phyloP scores from a whole-genome alignment of 129 eudicot genomes.

The Pittosporum tobira region DNA sequence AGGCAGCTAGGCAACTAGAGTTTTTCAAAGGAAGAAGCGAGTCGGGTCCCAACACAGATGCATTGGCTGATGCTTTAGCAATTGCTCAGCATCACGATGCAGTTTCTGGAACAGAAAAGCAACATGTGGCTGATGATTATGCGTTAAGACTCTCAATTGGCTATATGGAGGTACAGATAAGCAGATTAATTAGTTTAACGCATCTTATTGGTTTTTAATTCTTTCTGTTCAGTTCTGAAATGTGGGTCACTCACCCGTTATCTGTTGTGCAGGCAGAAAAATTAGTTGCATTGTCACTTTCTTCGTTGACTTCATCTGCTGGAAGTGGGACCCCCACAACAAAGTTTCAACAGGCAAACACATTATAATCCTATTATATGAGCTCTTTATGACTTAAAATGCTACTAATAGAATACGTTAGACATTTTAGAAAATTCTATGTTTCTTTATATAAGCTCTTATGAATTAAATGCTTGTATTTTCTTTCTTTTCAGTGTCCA shows the following conservation, averaged over 20 bases:
- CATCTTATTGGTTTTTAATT: neutral
- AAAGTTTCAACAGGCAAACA: conserved; percentile 26
- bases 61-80: conserved; percentile 21
- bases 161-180: conserved; percentile 13
- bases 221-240: too few species aligned
- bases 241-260: neutral
- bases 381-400: neutral
- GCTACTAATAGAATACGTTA: neutral
- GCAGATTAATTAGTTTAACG: neutral
- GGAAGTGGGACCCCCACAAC: neutral
- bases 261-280: conserved; percentile 21
- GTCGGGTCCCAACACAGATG: conserved; percentile 7
- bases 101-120: conserved; percentile 22
- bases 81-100: too few species aligned
- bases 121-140: conserved; percentile 25
- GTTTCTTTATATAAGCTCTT: neutral
- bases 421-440: neutral
- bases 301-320: conserved; percentile 6
- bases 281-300: conserved; percentile 15
- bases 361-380: neutral
- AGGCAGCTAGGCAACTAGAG: conserved; percentile 15
- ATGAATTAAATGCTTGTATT: neutral
- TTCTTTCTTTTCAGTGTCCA: neutral
- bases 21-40: conserved; percentile 14
- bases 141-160: conserved; percentile 16